Evolutionary conservation across 1,139 yeast genomes (phyloP).

Genomic region (Magnusiomyces fungicola): DNA sequence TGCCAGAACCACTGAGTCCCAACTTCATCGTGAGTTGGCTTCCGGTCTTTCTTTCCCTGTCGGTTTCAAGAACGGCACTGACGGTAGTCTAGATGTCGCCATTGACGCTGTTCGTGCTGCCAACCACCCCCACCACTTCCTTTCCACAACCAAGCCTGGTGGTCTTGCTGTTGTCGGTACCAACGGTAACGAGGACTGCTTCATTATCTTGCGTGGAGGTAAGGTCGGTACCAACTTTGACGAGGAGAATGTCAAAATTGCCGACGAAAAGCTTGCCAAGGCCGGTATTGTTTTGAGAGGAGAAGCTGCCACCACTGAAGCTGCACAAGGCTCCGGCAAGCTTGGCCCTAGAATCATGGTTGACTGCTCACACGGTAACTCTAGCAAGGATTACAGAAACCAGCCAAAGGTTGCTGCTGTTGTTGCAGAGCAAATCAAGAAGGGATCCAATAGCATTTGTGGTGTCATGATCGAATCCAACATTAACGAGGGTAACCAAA

Average conservation of each 20-base stretch:
- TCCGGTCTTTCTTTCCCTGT: conserved; percentile 96
- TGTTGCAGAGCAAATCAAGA: conserved; percentile 74
- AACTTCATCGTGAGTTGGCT: conserved; percentile 93
- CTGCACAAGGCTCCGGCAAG: conserved; percentile 53
- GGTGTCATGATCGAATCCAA: conserved; percentile 97
- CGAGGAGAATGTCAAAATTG: conserved; percentile 60
- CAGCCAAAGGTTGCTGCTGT: conserved; percentile 80
- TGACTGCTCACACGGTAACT: conserved; percentile 97
- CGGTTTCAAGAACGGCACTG: conserved; percentile 98
- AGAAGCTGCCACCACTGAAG: conserved; percentile 30
- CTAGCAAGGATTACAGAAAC: conserved; percentile 86
- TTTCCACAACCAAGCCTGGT: conserved; percentile 96
- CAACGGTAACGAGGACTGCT: conserved; percentile 74
- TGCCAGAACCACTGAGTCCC: conserved; percentile 98
- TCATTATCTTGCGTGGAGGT: conserved; percentile 90
- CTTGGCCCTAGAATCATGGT: conserved; percentile 61
- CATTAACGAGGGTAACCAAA: conserved; percentile 88
- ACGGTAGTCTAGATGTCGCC: conserved; percentile 89
- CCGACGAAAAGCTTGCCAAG: conserved; percentile 56
- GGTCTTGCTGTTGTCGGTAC: conserved; percentile 94
- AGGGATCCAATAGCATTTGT: conserved; percentile 70
- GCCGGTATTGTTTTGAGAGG: conserved; percentile 37
- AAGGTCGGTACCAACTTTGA: conserved; percentile 90
- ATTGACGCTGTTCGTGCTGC: conserved; percentile 93
- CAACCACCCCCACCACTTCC: conserved; percentile 85